phyloP scores from a whole-genome alignment of 345 rosid genomes.

The Xanthoceras sorbifolium region DNA sequence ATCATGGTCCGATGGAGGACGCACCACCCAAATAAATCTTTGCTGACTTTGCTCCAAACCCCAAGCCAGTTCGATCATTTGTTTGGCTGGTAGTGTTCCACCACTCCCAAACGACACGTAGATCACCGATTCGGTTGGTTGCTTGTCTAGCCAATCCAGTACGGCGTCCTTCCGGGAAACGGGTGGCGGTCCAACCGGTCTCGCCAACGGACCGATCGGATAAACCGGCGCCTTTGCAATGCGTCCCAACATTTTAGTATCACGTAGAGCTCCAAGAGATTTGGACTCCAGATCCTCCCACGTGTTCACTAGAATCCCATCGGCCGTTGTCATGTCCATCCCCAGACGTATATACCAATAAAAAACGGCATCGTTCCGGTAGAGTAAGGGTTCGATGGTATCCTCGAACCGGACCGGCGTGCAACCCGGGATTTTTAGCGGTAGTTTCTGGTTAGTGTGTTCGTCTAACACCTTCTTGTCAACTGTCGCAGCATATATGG shows the following conservation, averaged over 20 bases:
- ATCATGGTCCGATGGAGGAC: constrained; percentile 25
- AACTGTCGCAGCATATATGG: constrained; percentile 28
- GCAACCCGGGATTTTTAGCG: constrained; percentile 56
- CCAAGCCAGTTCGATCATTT: constrained; percentile 38
- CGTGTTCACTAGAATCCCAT: constrained; percentile 58
- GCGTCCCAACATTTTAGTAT: constrained; percentile 22
- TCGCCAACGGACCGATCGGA: constrained; percentile 36
- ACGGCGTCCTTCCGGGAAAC: neutral
- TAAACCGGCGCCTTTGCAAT: constrained; percentile 29
- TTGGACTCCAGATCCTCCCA: constrained; percentile 49
- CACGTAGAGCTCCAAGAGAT: constrained; percentile 30
- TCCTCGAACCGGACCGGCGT: constrained; percentile 46
- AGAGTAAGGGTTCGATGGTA: constrained; percentile 34
- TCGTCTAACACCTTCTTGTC: constrained; percentile 27
- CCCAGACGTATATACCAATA: constrained; percentile 26
- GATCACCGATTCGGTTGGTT: constrained; percentile 52
- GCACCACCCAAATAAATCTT: constrained; percentile 52
- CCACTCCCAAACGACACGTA: constrained; percentile 81
- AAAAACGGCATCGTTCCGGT: constrained; percentile 22
- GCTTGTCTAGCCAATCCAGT: constrained; percentile 50
- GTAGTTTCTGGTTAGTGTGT: constrained; percentile 19
- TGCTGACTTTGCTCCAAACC: constrained; percentile 42
- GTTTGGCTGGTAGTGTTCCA: constrained; percentile 46
- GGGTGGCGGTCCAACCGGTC: neutral
- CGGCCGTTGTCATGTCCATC: constrained; percentile 37